Evolutionary conservation across 2,329 filamentous ascomycete species (phyloP), one percentile per base, ranked within the genome.

Genomic region (Trichoderma lentiforme): DNA sequence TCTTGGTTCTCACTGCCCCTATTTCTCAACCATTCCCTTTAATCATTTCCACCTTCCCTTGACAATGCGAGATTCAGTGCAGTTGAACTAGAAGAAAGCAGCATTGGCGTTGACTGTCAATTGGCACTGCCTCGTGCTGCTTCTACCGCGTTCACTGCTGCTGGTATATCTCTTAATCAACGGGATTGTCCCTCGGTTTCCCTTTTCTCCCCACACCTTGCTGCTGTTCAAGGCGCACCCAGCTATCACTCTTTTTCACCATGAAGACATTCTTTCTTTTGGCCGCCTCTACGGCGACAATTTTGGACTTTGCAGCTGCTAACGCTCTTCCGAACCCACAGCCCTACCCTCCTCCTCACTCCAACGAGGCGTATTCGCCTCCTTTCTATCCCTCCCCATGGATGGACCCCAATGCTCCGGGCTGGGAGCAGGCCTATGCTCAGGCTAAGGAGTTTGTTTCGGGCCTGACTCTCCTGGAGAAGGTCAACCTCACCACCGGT

Each of bases 401-500:
- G 93, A 91, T 92, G 83, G 88, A 92, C 74, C 91, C 93, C 21
- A 80, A 88, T 6, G 92, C 92, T 12, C 84, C 88, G 58, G 88
- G 87, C 73, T 97, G 94, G 94, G 86, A 88, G 69, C 87, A 89
- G 7, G 93, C 94, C 51, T 95, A 97, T 76, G 83, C 82, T 24
- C 91, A 92, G 80, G 95, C 95, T 1, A 89, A 88, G 75, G 88
- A 86, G 3, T 95, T 97, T 77, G 94, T 98, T 60, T 92, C 91
- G 11, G 90, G 94, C 79, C 83, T 97, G 82, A 97, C 94, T 0
- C 86, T 97, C 43, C 79, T 90, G 12, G 95, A 98, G 81, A 98
- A 97, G 84, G 94, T 98, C 81, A 98, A 98, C 81, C 81, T 99
- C 74, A 98, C 95, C 3, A 98, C 95, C 0, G 95, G 95, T 80